Evolutionary conservation across 23 red algal genomes (phyloP), one percentile per base, ranked within the genome.

Genomic region (Cyanidioschyzon merolae): DNA sequence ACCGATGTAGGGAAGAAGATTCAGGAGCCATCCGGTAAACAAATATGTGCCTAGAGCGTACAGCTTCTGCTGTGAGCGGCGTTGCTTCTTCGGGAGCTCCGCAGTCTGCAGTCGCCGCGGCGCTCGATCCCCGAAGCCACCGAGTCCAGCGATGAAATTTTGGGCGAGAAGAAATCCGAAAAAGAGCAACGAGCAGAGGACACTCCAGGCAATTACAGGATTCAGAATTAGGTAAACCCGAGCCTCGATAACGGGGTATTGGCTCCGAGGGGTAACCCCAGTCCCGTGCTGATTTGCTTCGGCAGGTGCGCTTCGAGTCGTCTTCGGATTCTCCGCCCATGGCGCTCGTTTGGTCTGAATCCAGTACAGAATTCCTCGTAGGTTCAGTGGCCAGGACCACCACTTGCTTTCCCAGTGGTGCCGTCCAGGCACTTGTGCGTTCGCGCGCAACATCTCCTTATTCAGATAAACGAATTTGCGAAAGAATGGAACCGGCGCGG

Each of bases 381-480:
- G 76, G 39, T 86, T 88, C 51, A 89, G 68, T 58, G 87, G 83
- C 91, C 91, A 96, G 37, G 89, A 86, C 68, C 86, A 84, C 91
- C 91, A 96, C 31, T 76, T 81, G 58, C 81, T 85, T 39, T 92
- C 89, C 89, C 89, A 92, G 34, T 51, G 74, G 63, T 92, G 89
- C 21, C 89, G 74, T 32, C 79, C 85, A 12, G 37, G 83, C 39
- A 96, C 79, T 38, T 51, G 58, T 40, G 38, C 79, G 59, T 90
- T 96, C 1, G 83, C 80, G 39, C 76, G 59, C 37, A 96, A 77
- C 83, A 90, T 89, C 58, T 84, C 83, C 85, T 40, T 58, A 63
- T 95, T 87, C 1, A 89, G 76, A 38, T 89, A 83, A 35, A 40
- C 39, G 80, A 83, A 85, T 32, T 86, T 89, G 59, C 67, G 63